Conservation (phyloP, 805 yeast genomes). For the Metschnikowia colocasiae region DNA sequence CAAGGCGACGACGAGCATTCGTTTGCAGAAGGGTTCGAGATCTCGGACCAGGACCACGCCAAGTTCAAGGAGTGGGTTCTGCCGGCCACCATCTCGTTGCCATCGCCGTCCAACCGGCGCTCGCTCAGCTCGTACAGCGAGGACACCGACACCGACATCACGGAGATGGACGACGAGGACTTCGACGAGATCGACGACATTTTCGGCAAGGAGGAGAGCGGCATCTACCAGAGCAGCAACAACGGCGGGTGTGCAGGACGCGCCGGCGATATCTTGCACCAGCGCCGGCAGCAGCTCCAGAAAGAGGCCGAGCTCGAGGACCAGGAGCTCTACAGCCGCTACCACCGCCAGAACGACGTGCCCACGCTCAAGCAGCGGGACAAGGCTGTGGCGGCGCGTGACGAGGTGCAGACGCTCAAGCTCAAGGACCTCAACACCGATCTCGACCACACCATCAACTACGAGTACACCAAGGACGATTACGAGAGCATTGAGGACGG, state of each 20-base stretch:
- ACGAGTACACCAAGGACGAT: conserved; percentile 37
- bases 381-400: conserved; percentile 4
- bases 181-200: conserved; percentile 37
- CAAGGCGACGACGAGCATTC: conserved; percentile 9
- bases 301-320: conserved; percentile 36
- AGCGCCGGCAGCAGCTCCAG: conserved; percentile 24
- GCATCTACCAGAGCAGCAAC: conserved; percentile 26
- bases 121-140: conserved; percentile 38
- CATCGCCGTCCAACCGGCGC: conserved; percentile 20
- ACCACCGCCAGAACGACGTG: conserved; percentile 11
- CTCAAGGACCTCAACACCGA: conserved; percentile 25
- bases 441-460: conserved; percentile 31
- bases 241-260: conserved; percentile 10
- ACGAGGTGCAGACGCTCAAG: conserved; percentile 28
- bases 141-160: conserved; percentile 37
- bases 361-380: background rate
- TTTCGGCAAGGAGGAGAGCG: conserved; percentile 37
- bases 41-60: conserved; percentile 3
- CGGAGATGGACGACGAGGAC: conserved; percentile 38
- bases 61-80: conserved; percentile 5
- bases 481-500: conserved; percentile 37
- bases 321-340: conserved; percentile 22
- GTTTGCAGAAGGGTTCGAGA: conserved; percentile 10
- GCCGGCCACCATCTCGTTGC: conserved; percentile 16
- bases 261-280: conserved; percentile 24